Evolutionary conservation across 2,329 filamentous ascomycete species (phyloP).

Genomic region (Emydomyces testavorans): DNA sequence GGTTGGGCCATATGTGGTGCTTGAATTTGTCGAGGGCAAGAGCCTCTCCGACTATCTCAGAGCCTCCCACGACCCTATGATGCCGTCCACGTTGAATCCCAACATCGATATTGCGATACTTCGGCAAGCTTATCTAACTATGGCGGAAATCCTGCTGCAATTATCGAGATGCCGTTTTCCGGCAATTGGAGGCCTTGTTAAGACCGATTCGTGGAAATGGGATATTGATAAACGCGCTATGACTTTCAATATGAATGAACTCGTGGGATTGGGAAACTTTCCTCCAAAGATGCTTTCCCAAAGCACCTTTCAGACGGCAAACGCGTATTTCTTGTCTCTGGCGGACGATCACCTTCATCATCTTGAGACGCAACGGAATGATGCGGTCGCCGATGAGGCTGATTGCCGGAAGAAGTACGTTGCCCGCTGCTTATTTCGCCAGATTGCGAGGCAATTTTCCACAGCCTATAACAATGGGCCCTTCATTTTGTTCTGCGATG

Average conservation of each 20-base stretch:
- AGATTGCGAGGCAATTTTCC: constrained; percentile 22
- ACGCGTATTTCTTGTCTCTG: background rate
- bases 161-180: constrained; percentile 16
- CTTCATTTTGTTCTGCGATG: constrained; percentile 21
- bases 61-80: constrained; percentile 12
- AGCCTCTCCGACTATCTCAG: constrained; percentile 19
- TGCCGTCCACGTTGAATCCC: constrained; percentile 11
- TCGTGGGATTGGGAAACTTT: background rate
- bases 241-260: background rate
- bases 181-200: constrained; percentile 14
- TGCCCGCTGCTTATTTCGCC: constrained; percentile 34
- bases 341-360: background rate
- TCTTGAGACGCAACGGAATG: constrained; percentile 31
- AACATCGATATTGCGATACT: constrained; percentile 12
- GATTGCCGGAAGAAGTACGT: constrained; percentile 37
- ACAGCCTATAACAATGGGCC: constrained; percentile 13
- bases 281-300: background rate
- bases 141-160: constrained; percentile 16
- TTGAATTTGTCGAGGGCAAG: constrained; percentile 22
- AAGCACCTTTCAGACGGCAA: background rate
- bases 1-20: constrained; percentile 22
- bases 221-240: background rate
- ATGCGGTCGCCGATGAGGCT: constrained; percentile 27
- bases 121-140: constrained; percentile 13
- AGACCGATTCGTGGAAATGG: constrained; percentile 20